Percentiles rank a stretch among this genome's conserved stretches.
Evolutionary conservation across 306 rosid species (phyloP).

Genomic region (Prunus davidiana): DNA sequence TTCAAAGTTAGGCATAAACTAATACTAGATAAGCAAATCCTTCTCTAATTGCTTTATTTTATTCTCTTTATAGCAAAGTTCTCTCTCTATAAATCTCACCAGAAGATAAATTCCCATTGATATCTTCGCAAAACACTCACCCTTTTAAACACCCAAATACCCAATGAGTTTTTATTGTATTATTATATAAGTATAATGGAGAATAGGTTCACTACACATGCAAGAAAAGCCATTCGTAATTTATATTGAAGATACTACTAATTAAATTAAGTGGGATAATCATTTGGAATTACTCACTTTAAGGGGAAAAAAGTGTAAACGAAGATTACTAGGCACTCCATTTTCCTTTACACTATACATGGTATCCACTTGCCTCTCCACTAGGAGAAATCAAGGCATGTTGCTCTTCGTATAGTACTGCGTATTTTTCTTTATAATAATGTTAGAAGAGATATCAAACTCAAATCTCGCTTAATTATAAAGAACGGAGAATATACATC

Average conservation of each 20-base stretch:
- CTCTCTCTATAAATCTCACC: constrained; percentile 3
- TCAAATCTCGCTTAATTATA: too few species aligned
- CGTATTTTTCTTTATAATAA: too few species aligned
- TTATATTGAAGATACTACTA: constrained; percentile 15
- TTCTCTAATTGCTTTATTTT: constrained; percentile 22
- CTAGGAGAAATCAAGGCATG: constrained; percentile 6
- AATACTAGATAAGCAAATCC: constrained; percentile 35
- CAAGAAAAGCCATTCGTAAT: constrained; percentile 9
- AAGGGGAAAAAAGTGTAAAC: background rate
- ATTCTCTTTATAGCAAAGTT: constrained; percentile 25
- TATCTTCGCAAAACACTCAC: background rate
- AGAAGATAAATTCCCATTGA: constrained; percentile 24
- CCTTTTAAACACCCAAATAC: constrained; percentile 10
- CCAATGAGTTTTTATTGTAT: constrained; percentile 20
- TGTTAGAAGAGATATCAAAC: too few species aligned
- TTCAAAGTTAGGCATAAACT: constrained; percentile 49
- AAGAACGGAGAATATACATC: too few species aligned
- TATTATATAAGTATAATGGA: constrained; percentile 35
- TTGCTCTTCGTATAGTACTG: background rate
- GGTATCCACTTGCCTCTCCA: constrained; percentile 6
- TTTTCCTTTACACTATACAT: background rate
- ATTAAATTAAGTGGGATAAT: constrained; percentile 17
- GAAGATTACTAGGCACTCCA: constrained; percentile 10
- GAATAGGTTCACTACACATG: constrained; percentile 38
- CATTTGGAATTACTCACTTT: constrained; percentile 24